Conservation (phyloP, 192 early-diverging fungal genomes). For the Backusella sp. region DNA sequence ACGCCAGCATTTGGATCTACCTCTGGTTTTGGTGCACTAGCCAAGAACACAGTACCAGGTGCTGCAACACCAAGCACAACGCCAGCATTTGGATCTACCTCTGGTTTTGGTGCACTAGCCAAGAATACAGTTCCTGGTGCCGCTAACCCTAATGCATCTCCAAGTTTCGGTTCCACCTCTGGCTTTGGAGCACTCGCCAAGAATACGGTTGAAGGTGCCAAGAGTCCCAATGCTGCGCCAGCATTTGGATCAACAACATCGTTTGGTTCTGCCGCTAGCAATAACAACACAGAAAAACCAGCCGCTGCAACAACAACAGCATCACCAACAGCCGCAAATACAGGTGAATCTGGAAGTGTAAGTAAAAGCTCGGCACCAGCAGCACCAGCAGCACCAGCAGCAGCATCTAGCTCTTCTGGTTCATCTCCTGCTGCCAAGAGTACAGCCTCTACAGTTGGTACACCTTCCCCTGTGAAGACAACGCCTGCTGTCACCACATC, state of each 20-base stretch:
- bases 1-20: slow-evolving; percentile 15
- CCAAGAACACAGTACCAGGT: background rate
- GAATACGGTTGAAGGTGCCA: background rate
- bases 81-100: slow-evolving; percentile 11
- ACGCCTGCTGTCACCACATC: background rate
- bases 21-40: background rate
- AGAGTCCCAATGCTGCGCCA: background rate
- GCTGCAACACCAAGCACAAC: background rate
- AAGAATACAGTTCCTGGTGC: slow-evolving; percentile 5
- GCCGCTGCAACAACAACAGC: background rate
- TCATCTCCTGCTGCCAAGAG: background rate
- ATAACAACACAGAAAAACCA: background rate
- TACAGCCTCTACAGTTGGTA: background rate
- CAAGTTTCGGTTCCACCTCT: slow-evolving; percentile 10
- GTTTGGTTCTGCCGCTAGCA: background rate
- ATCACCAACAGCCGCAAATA: background rate
- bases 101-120: background rate
- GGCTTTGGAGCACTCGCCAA: slow-evolving; percentile 15
- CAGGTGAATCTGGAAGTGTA: background rate
- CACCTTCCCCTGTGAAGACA: background rate
- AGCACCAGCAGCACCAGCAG: background rate
- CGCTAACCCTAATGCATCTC: background rate
- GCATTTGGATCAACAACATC: slow-evolving; percentile 13
- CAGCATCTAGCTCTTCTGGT: background rate
- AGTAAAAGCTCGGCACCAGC: background rate